Conservation (phyloP, 257 asterid genomes). For the Marsdenia floribunda region DNA sequence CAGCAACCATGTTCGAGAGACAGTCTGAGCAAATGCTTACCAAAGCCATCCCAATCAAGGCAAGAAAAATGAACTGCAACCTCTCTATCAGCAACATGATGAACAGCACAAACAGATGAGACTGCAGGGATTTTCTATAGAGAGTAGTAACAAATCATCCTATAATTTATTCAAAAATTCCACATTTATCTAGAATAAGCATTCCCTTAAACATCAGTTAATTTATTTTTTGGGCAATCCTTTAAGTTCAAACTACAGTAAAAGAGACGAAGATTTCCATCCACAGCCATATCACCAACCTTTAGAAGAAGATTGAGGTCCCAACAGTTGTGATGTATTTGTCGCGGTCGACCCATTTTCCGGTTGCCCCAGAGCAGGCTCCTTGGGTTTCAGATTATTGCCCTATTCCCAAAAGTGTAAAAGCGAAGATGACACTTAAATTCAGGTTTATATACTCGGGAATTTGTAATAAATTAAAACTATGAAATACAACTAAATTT, state of each 20-base stretch:
- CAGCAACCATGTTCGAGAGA: background rate
- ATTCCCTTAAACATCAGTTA: background rate
- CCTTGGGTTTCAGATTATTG: constrained; percentile 37
- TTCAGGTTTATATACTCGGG: background rate
- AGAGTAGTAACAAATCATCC: background rate
- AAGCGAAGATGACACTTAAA: background rate
- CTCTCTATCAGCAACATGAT: background rate
- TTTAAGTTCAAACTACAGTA: background rate
- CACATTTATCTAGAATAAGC: background rate
- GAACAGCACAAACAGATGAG: too few relatives aligned
- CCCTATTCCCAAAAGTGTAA: constrained; percentile 33
- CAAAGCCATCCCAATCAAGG: background rate
- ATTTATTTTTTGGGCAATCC: background rate
- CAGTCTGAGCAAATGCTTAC: too few relatives aligned
- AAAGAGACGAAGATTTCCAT: background rate
- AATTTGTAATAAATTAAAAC: background rate
- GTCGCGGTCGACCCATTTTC: constrained; percentile 46
- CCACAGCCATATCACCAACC: constrained; percentile 22
- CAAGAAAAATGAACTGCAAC: background rate
- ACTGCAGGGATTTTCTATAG: background rate
- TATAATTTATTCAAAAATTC: background rate
- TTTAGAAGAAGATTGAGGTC: constrained; percentile 29
- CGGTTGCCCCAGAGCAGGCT: constrained; percentile 30
- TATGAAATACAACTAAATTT: too few relatives aligned
- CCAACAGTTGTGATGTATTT: constrained; percentile 30